Conservation (phyloP, 2,329 filamentous ascomycete species). For the Hypoxylon sp. region DNA sequence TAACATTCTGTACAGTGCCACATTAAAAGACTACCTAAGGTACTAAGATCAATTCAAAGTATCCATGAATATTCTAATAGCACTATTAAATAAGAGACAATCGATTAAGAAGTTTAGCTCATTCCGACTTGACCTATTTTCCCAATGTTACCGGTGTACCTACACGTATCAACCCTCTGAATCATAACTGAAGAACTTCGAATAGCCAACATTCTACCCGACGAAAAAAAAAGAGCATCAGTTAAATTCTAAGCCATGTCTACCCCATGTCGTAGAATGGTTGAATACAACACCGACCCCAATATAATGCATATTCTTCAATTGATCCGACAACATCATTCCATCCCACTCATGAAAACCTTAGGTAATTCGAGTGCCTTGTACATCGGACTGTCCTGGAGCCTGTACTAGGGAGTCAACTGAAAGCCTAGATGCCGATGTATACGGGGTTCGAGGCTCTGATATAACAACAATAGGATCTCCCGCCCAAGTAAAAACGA, state of each 20-base stretch:
- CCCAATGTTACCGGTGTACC: neutral
- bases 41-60: too few relatives aligned
- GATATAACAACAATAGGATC: constrained; percentile 16
- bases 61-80: too few relatives aligned
- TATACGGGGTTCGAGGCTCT: neutral
- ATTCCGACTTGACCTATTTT: neutral
- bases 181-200: neutral
- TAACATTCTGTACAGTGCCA: too few relatives aligned
- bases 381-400: neutral
- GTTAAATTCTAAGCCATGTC: neutral
- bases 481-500: constrained; percentile 6
- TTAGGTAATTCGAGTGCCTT: neutral
- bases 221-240: neutral
- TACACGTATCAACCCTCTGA: neutral
- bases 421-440: constrained; percentile 3
- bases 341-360: neutral
- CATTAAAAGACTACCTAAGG: too few relatives aligned
- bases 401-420: constrained; percentile 20
- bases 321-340: neutral
- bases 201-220: neutral
- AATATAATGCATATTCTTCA: neutral
- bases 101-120: neutral
- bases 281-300: neutral
- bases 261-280: too few relatives aligned
- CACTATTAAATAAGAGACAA: too few relatives aligned